Base-by-base conservation (phyloP, 768 basidiomycete species). In the Suillus alpinus region DNA sequence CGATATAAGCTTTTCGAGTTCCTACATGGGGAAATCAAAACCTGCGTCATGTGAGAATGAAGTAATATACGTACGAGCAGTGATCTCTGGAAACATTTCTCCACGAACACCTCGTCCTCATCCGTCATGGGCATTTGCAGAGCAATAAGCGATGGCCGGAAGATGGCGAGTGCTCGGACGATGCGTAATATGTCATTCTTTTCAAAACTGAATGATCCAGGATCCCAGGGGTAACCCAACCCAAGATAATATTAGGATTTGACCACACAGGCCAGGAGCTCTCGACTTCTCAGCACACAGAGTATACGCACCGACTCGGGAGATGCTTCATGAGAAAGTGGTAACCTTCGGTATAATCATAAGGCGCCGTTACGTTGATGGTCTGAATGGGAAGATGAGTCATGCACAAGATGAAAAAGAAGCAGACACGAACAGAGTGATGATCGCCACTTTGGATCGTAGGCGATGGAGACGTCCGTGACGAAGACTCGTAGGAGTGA, bases 241-340 rank as follows among this genome's bases (percentile, higher is more conserved):
- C 71, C 68, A 77, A 78, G 78, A 74, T 44, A 60, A 60, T 20
- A 71, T 73, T 63, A 74, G 73, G 67, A 67, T 62, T 63, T 57
- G 68, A 75, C 76, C 76, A 69, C 65, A 65, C 70, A 75, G 77
- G 68, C 78, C 79, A 79, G 77, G 71, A 75, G 71, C 75, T 72
- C 69, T 69, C 62, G 59, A 70, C 66, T 69, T 67, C 59, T 72
- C 66, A 68, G 65, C 66, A 66, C 70, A 71, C 67, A 64, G 67
- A 73, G 72, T 66, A 71, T 64, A 86, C 89, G 76, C 72, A 92
- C 94, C 89, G 85, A 67, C 78, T 84, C 46, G 89, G 89, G 56
- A 98, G 80, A 75, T 94, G 91, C 77, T 94, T 92, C 94, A 98
- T 98, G 66, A 98, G 80, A 72, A 91, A 92, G 73, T 97, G 96